Evolutionary conservation across 768 basidiomycete genomes (phyloP), one percentile per base, ranked within the genome.

Genomic region (Podaxis sp.): DNA sequence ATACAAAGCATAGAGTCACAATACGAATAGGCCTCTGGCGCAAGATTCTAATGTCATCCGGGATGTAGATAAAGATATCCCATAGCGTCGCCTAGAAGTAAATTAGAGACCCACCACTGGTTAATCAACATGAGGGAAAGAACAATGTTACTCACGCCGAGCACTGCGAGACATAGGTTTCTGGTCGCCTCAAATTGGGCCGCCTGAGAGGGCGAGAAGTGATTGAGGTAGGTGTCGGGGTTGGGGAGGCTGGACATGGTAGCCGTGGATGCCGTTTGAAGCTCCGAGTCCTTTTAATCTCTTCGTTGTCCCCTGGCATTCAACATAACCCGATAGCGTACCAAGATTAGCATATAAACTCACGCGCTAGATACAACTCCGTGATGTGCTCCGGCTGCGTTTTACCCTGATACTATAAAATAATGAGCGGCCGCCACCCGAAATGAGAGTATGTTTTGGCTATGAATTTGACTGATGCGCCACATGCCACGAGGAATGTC

Each of bases 51-150:
- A 61, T 44, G 40, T 61, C 59, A 3, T 53, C 51, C 7, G 59
- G 59, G 22, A 61, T 42, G 40, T 61, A 61, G 15, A 61, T n/a
- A 11, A 61, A 39, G 15, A 53, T 42, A 33, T 61, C 59, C 59
- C 59, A 61, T 42, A 61, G 44, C 1, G 52, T 42, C 4, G 52
- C 59, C 59, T 61, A 26, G 4, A 3, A 17, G 24, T n/a, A 44
- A 13, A 19, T 24, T 5, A 24, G 24, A 57, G 28, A 15, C 13
- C 17, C 2, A 11, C 17, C 42, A 15, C 24, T 17, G 33, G 19
- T 33, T 11, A 5, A 15, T 26, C 15, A 44, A 1, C 2, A 30
- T 30, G 30, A 30, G 30, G 30, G 30, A 30, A 26, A 46, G 17
- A 30, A 30, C 9, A 48, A 12, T n/a, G 19, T 19, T 7, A 58